Conservation (phyloP, 2,329 filamentous ascomycete species). For the Verticillium alfalfae region DNA sequence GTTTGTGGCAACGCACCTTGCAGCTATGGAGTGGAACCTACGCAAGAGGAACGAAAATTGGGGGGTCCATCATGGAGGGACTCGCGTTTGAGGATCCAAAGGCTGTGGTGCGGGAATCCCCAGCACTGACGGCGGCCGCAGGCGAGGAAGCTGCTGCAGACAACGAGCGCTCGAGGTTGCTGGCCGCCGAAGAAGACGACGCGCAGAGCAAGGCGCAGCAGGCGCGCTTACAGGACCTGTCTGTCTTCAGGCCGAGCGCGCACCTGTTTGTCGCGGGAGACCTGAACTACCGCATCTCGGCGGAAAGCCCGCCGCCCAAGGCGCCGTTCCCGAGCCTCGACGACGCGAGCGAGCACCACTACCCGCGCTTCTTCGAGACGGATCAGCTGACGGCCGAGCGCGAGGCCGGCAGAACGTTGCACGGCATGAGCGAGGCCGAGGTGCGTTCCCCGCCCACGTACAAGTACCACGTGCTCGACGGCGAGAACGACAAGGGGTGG, state of each 20-base stretch:
- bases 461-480: conserved; percentile 62
- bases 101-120: conserved; percentile 22
- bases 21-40: conserved; percentile 77
- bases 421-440: conserved; percentile 69
- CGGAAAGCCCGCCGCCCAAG: conserved; percentile 53
- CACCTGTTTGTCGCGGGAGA: conserved; percentile 87
- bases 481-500: conserved; percentile 25
- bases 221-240: conserved; percentile 46
- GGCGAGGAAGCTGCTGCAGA: conserved; percentile 13
- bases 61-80: conserved; percentile 74
- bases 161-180: conserved; percentile 20
- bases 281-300: conserved; percentile 86
- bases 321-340: conserved; percentile 59
- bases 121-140: conserved; percentile 5
- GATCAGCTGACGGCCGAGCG: conserved; percentile 80
- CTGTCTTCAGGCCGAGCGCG: conserved; percentile 68
- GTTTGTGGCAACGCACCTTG: conserved; percentile 83
- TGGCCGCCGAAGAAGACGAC: conserved; percentile 27
- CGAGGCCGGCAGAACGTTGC: conserved; percentile 62
- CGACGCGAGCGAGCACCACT: conserved; percentile 55
- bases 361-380: conserved; percentile 57
- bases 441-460: conserved; percentile 88
- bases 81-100: conserved; percentile 66
- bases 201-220: conserved; percentile 29
- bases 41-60: conserved; percentile 80